phyloP scores from a whole-genome alignment of 1,139 yeast species.

The Candida sp. region DNA sequence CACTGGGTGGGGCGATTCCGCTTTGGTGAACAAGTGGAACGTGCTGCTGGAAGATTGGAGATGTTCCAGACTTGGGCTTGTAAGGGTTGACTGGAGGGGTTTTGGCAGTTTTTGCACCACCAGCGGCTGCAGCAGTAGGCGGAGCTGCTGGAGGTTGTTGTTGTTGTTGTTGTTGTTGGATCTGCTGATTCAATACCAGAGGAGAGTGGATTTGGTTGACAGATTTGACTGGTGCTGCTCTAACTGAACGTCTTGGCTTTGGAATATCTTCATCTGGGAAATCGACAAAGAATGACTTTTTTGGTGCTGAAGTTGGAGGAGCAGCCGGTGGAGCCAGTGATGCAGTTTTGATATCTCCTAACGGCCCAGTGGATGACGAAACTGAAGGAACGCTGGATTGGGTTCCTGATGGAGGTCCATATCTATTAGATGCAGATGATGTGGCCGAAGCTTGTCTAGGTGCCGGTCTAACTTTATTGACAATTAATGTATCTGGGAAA shows the following conservation, averaged over 20 bases:
- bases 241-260: constrained; percentile 29
- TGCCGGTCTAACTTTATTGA: constrained; percentile 41
- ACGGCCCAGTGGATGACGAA: constrained; percentile 17
- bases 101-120: constrained; percentile 13
- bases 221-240: constrained; percentile 26
- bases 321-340: constrained; percentile 10
- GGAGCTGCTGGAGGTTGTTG: constrained; percentile 8
- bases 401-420: constrained; percentile 23
- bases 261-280: constrained; percentile 41
- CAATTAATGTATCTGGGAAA: constrained; percentile 68
- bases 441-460: constrained; percentile 27
- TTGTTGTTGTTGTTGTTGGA: constrained; percentile 7
- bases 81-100: constrained; percentile 20
- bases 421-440: constrained; percentile 19
- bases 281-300: constrained; percentile 59
- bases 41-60: constrained; percentile 18
- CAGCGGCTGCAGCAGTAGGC: constrained; percentile 5
- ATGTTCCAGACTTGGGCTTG: constrained; percentile 17
- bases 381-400: constrained; percentile 12
- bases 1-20: constrained; percentile 20
- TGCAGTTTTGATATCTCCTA: constrained; percentile 3
- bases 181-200: constrained; percentile 4
- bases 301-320: constrained; percentile 16
- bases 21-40: constrained; percentile 12
- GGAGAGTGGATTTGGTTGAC: constrained; percentile 16